Evolutionary conservation across 2,329 filamentous ascomycete genomes (phyloP).

Genomic region (Nemania serpens): DNA sequence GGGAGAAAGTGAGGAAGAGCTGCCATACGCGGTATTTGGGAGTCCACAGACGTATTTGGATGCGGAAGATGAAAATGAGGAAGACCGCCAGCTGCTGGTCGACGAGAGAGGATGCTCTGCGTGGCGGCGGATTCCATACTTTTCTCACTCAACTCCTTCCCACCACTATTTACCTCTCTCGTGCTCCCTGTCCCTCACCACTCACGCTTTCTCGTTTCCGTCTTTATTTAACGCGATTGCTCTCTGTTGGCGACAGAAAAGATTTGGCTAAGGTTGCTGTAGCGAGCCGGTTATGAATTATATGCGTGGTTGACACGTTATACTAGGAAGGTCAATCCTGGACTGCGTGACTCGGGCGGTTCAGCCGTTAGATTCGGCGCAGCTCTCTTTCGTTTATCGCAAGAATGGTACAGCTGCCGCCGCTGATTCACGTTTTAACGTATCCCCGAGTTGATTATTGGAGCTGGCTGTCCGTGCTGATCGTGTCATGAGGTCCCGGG

Average conservation of each 20-base stretch:
- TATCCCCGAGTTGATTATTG: not conserved
- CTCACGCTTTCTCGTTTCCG: slow-evolving; percentile 9
- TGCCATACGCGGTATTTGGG: slow-evolving; percentile 44
- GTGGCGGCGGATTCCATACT: slow-evolving; percentile 39
- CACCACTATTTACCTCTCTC: slow-evolving; percentile 18
- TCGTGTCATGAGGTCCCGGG: too few relatives aligned
- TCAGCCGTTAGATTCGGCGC: not conserved
- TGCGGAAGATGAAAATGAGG: slow-evolving; percentile 49
- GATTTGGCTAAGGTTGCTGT: not conserved
- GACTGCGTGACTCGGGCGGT: not conserved
- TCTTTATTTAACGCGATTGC: slow-evolving; percentile 8
- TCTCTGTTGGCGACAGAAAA: slow-evolving; percentile 11
- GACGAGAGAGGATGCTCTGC: slow-evolving; percentile 69
- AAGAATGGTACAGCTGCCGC: slow-evolving; percentile 8
- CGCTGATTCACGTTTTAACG: slow-evolving; percentile 11
- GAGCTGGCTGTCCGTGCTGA: not conserved
- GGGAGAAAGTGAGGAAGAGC: slow-evolving; percentile 23
- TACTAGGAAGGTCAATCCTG: not conserved
- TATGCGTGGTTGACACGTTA: not conserved
- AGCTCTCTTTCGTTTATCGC: slow-evolving; percentile 2
- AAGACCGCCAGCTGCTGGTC: slow-evolving; percentile 70
- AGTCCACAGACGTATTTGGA: slow-evolving; percentile 42
- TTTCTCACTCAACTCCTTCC: slow-evolving; percentile 21
- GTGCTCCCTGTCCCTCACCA: slow-evolving; percentile 19
- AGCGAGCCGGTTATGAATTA: not conserved